These are phyloP conservation scores for Suillus clintonianus DNA, from an alignment of 768 basidiomycete species.

Conservation along the genomic window DNA sequence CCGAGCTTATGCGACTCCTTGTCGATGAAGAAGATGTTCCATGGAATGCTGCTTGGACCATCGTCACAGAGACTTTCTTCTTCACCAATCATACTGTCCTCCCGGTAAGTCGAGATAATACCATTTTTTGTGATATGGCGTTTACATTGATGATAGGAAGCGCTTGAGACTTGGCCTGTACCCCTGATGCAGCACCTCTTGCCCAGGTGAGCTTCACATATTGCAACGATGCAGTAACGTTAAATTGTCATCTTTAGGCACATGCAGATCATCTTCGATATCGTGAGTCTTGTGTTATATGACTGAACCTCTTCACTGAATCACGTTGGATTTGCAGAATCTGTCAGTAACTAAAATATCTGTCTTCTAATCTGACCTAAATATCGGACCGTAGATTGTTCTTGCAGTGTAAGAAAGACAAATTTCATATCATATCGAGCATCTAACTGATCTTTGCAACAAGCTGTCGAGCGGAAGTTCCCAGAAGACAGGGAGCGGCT, in stretches of 20 bases:
- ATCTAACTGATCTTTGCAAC: slow-evolving; percentile 9
- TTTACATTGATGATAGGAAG: slow-evolving; percentile 50
- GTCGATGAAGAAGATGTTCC: slow-evolving; percentile 87
- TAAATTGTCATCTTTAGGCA: slow-evolving; percentile 46
- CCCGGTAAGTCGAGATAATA: slow-evolving; percentile 52
- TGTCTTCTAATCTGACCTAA: slow-evolving; percentile 30
- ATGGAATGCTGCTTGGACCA: slow-evolving; percentile 87
- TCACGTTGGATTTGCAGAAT: background rate
- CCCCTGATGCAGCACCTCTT: slow-evolving; percentile 82
- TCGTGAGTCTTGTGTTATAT: slow-evolving; percentile 50
- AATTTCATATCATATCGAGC: background rate
- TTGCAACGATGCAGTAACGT: slow-evolving; percentile 3
- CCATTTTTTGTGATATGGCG: background rate
- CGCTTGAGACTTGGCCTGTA: slow-evolving; percentile 91
- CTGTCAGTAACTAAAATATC: slow-evolving; percentile 42
- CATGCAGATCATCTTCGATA: slow-evolving; percentile 91
- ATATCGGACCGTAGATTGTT: slow-evolving; percentile 41
- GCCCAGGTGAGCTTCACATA: slow-evolving; percentile 54
- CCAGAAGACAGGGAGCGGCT: slow-evolving; percentile 84
- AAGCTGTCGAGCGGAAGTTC: slow-evolving; percentile 88
- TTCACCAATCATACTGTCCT: slow-evolving; percentile 97
- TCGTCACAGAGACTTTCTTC: slow-evolving; percentile 88
- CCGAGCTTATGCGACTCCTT: slow-evolving; percentile 90
- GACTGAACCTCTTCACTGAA: background rate
- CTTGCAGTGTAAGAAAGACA: slow-evolving; percentile 57